These are phyloP conservation scores for Fraxinus greggii DNA, from an alignment of 305 asterid species.

Conservation along the genomic window DNA sequence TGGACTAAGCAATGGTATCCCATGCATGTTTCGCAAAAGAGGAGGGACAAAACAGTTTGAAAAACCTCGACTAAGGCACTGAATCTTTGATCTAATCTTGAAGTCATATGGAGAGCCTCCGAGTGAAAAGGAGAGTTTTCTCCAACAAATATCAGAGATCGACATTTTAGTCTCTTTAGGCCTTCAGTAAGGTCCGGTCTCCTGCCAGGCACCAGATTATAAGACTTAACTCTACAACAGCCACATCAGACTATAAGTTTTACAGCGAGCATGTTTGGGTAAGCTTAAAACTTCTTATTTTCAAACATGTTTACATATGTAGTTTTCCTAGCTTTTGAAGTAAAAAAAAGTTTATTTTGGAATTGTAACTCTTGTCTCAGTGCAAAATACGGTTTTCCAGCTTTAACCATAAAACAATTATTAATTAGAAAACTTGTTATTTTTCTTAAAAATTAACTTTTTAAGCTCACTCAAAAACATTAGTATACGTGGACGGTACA, in stretches of 20 bases:
- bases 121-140: constrained; percentile 84
- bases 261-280: not conserved
- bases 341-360: no score
- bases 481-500: not conserved
- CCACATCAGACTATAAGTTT: not conserved
- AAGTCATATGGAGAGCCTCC: constrained; percentile 89
- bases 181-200: constrained; percentile 77
- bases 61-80: constrained; percentile 92
- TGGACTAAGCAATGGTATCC: not conserved
- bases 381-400: no score
- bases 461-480: no score
- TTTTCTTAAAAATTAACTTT: no score
- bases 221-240: not conserved
- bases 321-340: no score
- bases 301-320: not conserved
- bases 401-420: no score
- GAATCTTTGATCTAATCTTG: constrained; percentile 88
- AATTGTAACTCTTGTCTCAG: no score
- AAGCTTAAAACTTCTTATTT: not conserved
- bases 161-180: constrained; percentile 62
- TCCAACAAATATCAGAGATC: constrained; percentile 83
- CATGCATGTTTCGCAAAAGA: not conserved
- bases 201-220: constrained; percentile 44
- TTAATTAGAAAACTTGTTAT: no score
- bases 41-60: not conserved